Evolutionary conservation across 768 basidiomycete species (phyloP).

Genomic region (Leucocoprinus leucothites): DNA sequence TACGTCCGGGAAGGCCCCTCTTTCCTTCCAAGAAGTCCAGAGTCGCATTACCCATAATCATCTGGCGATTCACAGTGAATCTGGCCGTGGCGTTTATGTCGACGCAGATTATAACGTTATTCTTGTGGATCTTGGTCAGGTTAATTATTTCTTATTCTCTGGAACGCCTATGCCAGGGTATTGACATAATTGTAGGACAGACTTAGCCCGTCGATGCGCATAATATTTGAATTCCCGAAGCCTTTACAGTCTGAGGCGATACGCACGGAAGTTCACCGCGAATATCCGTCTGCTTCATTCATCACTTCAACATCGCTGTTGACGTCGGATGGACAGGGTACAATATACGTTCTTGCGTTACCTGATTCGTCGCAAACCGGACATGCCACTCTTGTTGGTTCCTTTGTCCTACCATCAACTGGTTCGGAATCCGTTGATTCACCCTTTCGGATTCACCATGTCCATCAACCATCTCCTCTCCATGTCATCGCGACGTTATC

Average conservation of each 20-base stretch:
- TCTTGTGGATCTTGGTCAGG: constrained; percentile 52
- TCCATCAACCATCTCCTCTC: constrained; percentile 34
- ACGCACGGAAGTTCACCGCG: constrained; percentile 41
- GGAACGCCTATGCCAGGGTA: constrained; percentile 11
- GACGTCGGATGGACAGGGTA: constrained; percentile 70
- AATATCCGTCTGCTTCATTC: constrained; percentile 75
- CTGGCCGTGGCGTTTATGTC: constrained; percentile 58
- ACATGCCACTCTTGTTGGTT: constrained; percentile 35
- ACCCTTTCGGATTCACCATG: constrained; percentile 43
- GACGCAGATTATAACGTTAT: constrained; percentile 64
- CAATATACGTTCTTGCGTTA: constrained; percentile 50
- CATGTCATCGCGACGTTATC: constrained; percentile 52
- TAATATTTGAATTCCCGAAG: constrained; percentile 59
- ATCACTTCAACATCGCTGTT: constrained; percentile 46
- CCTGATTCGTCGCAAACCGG: neutral
- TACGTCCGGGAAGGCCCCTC: constrained; percentile 53
- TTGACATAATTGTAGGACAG: constrained; percentile 35
- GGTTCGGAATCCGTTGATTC: constrained; percentile 32
- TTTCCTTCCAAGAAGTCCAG: constrained; percentile 80
- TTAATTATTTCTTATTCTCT: constrained; percentile 32
- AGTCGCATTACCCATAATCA: constrained; percentile 86
- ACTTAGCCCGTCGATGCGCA: constrained; percentile 46
- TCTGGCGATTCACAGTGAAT: constrained; percentile 46
- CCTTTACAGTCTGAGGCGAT: constrained; percentile 37
- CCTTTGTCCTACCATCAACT: constrained; percentile 43